Evolutionary conservation across 2,329 filamentous ascomycete genomes (phyloP).

Genomic region (Diaporthe australafricana): DNA sequence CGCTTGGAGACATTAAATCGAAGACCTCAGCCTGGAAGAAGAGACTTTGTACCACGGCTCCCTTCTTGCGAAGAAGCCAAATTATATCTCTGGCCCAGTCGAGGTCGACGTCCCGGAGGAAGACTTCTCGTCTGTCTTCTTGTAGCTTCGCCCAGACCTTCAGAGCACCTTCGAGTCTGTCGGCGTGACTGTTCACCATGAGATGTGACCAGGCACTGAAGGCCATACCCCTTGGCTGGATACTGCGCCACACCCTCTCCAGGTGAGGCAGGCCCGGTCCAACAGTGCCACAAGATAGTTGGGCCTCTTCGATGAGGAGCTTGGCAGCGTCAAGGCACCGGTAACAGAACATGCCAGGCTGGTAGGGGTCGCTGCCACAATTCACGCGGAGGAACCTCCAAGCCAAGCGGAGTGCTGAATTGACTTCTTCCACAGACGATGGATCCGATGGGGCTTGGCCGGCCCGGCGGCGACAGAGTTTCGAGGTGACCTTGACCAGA

Average conservation of each 20-base stretch:
- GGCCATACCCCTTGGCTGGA: conserved; percentile 4
- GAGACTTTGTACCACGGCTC: not conserved
- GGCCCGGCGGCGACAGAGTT: not conserved
- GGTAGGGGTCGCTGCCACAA: not conserved
- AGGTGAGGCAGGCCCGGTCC: not conserved
- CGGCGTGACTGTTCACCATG: not conserved
- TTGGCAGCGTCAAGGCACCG: conserved; percentile 9
- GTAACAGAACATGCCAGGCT: conserved; percentile 21
- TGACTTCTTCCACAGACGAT: not conserved
- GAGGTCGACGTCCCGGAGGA: conserved; percentile 7
- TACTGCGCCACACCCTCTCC: not conserved
- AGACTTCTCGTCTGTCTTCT: not conserved
- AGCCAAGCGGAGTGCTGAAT: not conserved
- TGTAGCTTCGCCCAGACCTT: conserved; percentile 11
- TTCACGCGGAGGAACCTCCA: conserved; percentile 5
- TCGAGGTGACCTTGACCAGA: not conserved
- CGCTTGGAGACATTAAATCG: conserved; percentile 5
- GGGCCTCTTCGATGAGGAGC: not conserved
- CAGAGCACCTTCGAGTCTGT: not conserved
- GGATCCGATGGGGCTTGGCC: not conserved
- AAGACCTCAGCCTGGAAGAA: conserved; percentile 1
- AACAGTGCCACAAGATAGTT: not conserved
- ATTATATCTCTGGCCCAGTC: conserved; percentile 21
- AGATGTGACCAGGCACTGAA: conserved; percentile 10
- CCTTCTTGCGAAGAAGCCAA: not conserved